These are phyloP conservation scores for Rhodosorus marinus DNA, from an alignment of 23 red algal species.

Conservation along the genomic window DNA sequence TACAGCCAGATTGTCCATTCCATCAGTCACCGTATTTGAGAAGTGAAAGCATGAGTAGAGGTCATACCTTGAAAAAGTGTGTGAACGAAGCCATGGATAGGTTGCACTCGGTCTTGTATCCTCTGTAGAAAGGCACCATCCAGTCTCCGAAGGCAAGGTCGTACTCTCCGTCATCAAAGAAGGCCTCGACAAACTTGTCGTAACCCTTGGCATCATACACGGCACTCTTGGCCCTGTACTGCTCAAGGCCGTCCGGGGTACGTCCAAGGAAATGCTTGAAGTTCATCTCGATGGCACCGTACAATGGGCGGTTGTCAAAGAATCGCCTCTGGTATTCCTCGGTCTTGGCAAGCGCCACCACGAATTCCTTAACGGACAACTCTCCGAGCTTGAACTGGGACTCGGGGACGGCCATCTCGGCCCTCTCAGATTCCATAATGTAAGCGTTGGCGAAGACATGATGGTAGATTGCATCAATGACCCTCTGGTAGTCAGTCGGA, in stretches of 20 bases:
- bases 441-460: slow-evolving; percentile 80
- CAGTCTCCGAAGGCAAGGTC: slow-evolving; percentile 51
- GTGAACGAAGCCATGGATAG: slow-evolving; percentile 75
- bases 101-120: slow-evolving; percentile 41
- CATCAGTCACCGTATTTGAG: not conserved
- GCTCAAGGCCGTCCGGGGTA: slow-evolving; percentile 55
- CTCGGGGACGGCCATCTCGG: slow-evolving; percentile 51
- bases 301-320: slow-evolving; percentile 68
- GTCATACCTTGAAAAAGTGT: slow-evolving; percentile 55
- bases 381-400: slow-evolving; percentile 59
- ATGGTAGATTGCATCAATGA: slow-evolving; percentile 46
- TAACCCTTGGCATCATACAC: slow-evolving; percentile 76
- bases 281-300: slow-evolving; percentile 74
- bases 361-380: slow-evolving; percentile 52
- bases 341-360: slow-evolving; percentile 58
- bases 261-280: slow-evolving; percentile 80
- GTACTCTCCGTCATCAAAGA: slow-evolving; percentile 81
- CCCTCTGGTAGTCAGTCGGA: slow-evolving; percentile 47
- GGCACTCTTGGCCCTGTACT: slow-evolving; percentile 44
- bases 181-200: slow-evolving; percentile 63
- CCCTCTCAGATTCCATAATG: slow-evolving; percentile 82
- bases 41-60: not conserved
- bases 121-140: slow-evolving; percentile 54
- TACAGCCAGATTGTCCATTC: not conserved
- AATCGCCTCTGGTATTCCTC: slow-evolving; percentile 61